Evolutionary conservation across 2,329 filamentous ascomycete genomes (phyloP), one percentile per base, ranked within the genome.

Genomic region (Cladophialophora psammophila): DNA sequence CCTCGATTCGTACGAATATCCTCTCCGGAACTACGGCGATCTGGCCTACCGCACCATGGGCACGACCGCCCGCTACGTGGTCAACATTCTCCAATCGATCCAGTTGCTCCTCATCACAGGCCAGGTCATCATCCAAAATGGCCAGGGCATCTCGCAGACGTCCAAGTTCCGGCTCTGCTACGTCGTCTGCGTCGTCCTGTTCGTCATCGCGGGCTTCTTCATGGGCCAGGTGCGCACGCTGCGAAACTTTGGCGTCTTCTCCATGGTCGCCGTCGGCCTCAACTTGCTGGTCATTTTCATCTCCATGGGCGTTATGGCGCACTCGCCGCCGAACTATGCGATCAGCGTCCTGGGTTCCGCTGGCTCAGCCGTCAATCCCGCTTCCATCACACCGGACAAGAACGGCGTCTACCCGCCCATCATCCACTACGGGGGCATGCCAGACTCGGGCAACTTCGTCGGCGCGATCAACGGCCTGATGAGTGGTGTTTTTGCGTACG

Each of bases 61-160:
- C 2, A 74, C 75, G 13, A 77, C 72, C 66, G 77, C 80, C 20
- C 81, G 83, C 12, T 79, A 85, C 67, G 64, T 80, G 13, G 77
- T 84, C 75, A 86, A 86, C 71, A 64, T 83, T 55, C 75, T 83
- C 2, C 84, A 85, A 72, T 77, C 81, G 0, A 69, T 86, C 34
- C 80, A 81, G 68, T 76, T 85, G 35, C 73, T 77, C 15, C 69
- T 75, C 18, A 74, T 72, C 34, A 68, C 74, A 5, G 77, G 76
- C 32, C 73, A 75, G 60, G 73, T 77, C 48, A 69, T 72, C 60
- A 66, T 72, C 13, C 59, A 64, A 34, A 72, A 68, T 50, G 70
- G 70, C 12, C 70, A 71, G 58, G 63, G 58, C 10, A 67, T 73
- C 13, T 68, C 64, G 12, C 70, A 73, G 62, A 61, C 63, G 63